These are phyloP conservation scores for Coemansia sp. DNA, from an alignment of 192 early-diverging fungal genomes.

Conservation along the genomic window DNA sequence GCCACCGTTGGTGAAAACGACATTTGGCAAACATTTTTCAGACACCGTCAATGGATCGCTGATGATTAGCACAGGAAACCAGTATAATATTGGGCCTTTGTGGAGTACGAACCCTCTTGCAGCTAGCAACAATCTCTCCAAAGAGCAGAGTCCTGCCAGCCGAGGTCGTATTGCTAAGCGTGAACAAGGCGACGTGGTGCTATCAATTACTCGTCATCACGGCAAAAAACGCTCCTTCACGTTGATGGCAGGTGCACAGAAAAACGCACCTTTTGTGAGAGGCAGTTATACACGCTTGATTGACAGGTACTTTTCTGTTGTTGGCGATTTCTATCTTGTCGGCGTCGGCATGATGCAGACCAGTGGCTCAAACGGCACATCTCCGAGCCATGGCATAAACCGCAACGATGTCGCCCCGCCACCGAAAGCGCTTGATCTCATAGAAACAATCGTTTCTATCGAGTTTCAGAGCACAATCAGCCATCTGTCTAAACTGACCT, in stretches of 20 bases:
- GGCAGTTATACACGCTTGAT: slow-evolving; percentile 10
- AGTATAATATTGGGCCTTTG: slow-evolving; percentile 33
- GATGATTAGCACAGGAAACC: slow-evolving; percentile 72
- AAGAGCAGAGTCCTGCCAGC: neutral
- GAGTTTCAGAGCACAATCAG: slow-evolving; percentile 20
- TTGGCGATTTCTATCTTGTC: slow-evolving; percentile 6
- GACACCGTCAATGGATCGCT: slow-evolving; percentile 68
- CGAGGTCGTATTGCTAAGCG: neutral
- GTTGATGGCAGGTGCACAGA: slow-evolving; percentile 11
- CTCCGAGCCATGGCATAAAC: too few species aligned
- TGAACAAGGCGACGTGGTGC: slow-evolving; percentile 25
- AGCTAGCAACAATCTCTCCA: neutral
- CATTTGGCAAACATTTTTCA: slow-evolving; percentile 67
- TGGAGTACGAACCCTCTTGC: slow-evolving; percentile 18
- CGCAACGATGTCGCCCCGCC: too few species aligned
- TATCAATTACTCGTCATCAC: slow-evolving; percentile 11
- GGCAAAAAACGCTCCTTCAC: slow-evolving; percentile 8
- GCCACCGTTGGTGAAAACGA: slow-evolving; percentile 68
- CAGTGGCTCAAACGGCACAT: neutral
- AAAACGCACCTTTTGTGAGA: neutral
- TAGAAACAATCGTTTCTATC: slow-evolving; percentile 12
- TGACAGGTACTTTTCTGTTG: slow-evolving; percentile 31
- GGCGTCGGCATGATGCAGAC: slow-evolving; percentile 15
- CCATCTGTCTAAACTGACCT: slow-evolving; percentile 55
- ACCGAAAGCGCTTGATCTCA: neutral